Base-by-base conservation (phyloP, 1,284 basidiomycete species). In the Malassezia caprae region DNA sequence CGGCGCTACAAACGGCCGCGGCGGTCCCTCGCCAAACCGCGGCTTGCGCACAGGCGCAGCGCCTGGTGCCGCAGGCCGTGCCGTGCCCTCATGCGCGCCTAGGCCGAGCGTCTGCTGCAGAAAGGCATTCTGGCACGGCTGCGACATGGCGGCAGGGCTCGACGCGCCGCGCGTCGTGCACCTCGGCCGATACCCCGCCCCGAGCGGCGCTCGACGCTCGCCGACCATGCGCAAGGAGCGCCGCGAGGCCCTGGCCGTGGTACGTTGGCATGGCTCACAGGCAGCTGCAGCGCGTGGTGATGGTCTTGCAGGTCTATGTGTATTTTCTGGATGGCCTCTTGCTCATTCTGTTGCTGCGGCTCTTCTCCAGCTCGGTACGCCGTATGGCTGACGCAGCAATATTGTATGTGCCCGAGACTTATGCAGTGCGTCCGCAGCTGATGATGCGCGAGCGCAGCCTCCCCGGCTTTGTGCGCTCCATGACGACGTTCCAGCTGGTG, bases 41-140 rank as follows among this genome's bases (percentile, higher is more conserved):
- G 37, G 48, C 35, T 42, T 50, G 39, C 24, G 48, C n/a, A 5
- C 10, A n/a, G 42, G 3, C 39, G 19, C 39, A 10, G 4, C 12
- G 4, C 13, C 10, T 26, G 8, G 12, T 7, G 2, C 23, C 26
- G 13, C 32, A 1, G 32, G 13, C 32, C 17, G n/a, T 21, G 19
- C 37, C 19, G 24, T 28, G 13, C 26, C 26, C 19, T 27, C 13
- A 4, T 6, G 23, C 44, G 24, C 15, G 26, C 30, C 50, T 10
- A 57, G 32, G 15, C 55, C 55, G 17, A 57, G 40, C 27, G 48
- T 41, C 41, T 57, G 55, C 46, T 43, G 50, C 7, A 57, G 40
- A 39, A 57, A 57, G n/a, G 55, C 49, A 50, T 57, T 57, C 48
- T 57, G 32, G 49, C n/a, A 52, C 45, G 55, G 17, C 45, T 57